phyloP scores from a whole-genome alignment of 352 stramenopile genomes.

The Globisporangium nodosum region DNA sequence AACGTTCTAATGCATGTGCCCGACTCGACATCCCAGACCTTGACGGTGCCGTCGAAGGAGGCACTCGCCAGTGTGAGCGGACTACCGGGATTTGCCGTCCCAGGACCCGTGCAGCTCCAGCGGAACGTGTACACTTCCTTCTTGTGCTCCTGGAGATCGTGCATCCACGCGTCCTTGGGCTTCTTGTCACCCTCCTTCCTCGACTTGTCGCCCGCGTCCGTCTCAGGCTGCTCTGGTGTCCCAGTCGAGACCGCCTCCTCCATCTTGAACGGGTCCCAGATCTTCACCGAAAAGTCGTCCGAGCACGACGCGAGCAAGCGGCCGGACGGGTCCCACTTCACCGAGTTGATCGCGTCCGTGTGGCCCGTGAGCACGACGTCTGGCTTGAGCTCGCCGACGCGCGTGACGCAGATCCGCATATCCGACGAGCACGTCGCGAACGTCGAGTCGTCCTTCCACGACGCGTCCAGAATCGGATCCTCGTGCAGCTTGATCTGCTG shows the following conservation, averaged over 20 bases:
- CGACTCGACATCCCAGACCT: conserved; percentile 91
- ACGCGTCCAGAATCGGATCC: conserved; percentile 87
- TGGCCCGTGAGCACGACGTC: conserved; percentile 91
- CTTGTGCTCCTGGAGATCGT: conserved; percentile 87
- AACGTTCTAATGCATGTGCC: conserved; percentile 91
- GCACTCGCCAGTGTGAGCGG: conserved; percentile 89
- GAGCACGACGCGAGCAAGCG: conserved; percentile 95
- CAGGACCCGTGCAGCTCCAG: conserved; percentile 86
- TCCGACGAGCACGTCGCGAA: conserved; percentile 96
- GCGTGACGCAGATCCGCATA: conserved; percentile 88
- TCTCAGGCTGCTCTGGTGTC: conserved; percentile 21
- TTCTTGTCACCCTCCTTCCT: conserved; percentile 16
- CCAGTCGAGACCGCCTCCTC: background rate
- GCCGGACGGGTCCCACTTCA: conserved; percentile 96
- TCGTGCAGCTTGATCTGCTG: conserved; percentile 93
- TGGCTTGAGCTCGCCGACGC: conserved; percentile 68
- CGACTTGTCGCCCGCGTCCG: conserved; percentile 21
- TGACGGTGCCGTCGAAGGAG: conserved; percentile 95
- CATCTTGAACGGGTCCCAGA: conserved; percentile 83
- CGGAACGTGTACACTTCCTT: conserved; percentile 94
- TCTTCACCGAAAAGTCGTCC: conserved; percentile 97
- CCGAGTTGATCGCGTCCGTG: conserved; percentile 97
- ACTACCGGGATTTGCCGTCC: conserved; percentile 46
- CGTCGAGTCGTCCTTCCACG: conserved; percentile 92
- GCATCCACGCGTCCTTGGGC: conserved; percentile 46